Evolutionary conservation across 2,329 filamentous ascomycete genomes (phyloP), one percentile per base, ranked within the genome.

Genomic region (Penicillium thymicola): DNA sequence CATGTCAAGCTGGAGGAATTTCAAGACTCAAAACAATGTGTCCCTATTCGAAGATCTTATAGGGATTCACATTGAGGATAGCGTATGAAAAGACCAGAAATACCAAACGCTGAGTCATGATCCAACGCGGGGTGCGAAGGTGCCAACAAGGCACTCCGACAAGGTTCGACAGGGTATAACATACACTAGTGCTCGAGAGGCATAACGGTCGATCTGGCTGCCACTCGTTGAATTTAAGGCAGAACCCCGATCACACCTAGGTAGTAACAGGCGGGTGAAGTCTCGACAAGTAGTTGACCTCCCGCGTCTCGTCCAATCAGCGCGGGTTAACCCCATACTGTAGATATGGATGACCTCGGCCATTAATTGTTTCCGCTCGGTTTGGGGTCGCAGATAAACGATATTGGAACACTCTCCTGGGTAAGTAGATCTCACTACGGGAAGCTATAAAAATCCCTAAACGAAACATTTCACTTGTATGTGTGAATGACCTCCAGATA

Each of bases 161-260:
- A 13, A 28, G n/a, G 16, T 14, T 11, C 10, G 5, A 13, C 25
- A 28, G n/a, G 3, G 1, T 28, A 2, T 28, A 14, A 44, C 6
- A 44, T 30, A 9, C 21, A 11, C 6, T n/a, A 3, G 42, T 9
- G 5, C 5, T 30, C 1, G 11, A 44, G 6, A 21, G 27, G 10
- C 2, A 44, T 21, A 13, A 7, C 11, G 1, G 5, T 9, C 9
- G 10, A 6, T 28, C 1, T 0, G 1, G 0, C 6, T 18, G 2
- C 1, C 5, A 8, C 4, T n/a, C 2, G 1, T 16, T 3, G 13
- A 23, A 41, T 3, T 21, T 3, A 3, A 30, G 18, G 23, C 7
- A 18, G 3, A 44, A 21, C 8, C 4, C 28, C 25, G 18, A 43
- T n/a, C 10, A 14, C 1, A 11, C n/a, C 8, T 38, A 16, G 36